phyloP scores from a whole-genome alignment of 768 basidiomycete species.

The Amanita thiersii region DNA sequence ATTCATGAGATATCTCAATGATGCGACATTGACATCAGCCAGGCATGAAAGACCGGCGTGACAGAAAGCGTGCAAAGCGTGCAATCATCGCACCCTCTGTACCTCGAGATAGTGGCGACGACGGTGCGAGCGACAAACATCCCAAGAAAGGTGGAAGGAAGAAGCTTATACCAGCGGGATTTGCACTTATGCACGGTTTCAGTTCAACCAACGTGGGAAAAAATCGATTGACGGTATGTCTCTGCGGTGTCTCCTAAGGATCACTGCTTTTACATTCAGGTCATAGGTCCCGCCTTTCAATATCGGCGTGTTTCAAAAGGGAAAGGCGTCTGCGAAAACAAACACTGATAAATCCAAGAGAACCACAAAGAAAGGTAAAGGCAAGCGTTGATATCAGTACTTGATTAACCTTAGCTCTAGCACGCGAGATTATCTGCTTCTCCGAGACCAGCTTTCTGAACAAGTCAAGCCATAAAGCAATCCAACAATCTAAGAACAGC shows the following conservation, averaged over 20 bases:
- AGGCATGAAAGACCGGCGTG: slow-evolving; percentile 63
- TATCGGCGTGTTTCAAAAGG: slow-evolving; percentile 57
- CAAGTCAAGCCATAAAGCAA: slow-evolving; percentile 8
- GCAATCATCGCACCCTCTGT: slow-evolving; percentile 35
- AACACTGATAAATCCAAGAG: slow-evolving; percentile 15
- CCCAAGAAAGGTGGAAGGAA: slow-evolving; percentile 18
- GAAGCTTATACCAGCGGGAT: slow-evolving; percentile 34
- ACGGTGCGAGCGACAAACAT: slow-evolving; percentile 12
- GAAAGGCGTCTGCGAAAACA: slow-evolving; percentile 47
- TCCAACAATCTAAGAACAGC: background rate
- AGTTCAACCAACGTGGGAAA: slow-evolving; percentile 53
- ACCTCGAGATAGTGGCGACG: slow-evolving; percentile 9
- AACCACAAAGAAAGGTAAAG: slow-evolving; percentile 17
- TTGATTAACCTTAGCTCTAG: background rate
- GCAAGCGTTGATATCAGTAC: background rate
- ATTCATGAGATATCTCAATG: background rate
- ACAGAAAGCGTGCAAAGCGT: slow-evolving; percentile 52
- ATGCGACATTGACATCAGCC: background rate
- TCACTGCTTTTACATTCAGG: background rate
- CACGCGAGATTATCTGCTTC: slow-evolving; percentile 19
- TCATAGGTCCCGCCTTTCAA: slow-evolving; percentile 35
- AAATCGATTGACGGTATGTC: slow-evolving; percentile 51
- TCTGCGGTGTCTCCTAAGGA: background rate
- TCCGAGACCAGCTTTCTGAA: slow-evolving; percentile 42
- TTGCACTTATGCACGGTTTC: slow-evolving; percentile 66